phyloP scores from a whole-genome alignment of 805 yeast genomes.

The Ogataea saltuana region DNA sequence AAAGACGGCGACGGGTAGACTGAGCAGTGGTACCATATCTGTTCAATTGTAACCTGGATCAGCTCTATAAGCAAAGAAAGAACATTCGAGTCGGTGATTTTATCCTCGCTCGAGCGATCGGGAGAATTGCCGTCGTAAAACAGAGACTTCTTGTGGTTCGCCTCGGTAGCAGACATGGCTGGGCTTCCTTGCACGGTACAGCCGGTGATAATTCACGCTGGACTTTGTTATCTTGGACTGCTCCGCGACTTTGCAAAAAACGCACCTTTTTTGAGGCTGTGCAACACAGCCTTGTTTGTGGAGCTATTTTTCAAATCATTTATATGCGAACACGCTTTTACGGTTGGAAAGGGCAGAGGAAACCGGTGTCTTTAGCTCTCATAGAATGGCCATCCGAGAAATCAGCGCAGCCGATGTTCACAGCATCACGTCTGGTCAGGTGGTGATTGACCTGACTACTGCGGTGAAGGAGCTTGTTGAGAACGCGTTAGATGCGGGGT shows the following conservation, averaged over 20 bases:
- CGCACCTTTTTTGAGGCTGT: not conserved
- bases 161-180: no score
- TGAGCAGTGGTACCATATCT: slow-evolving; percentile 50
- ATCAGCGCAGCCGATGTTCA: slow-evolving; percentile 60
- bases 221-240: no score
- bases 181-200: no score
- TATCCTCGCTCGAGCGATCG: not conserved
- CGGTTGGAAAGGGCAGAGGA: no score
- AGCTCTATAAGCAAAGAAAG: slow-evolving; percentile 47
- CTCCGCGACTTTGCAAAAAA: no score
- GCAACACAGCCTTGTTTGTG: not conserved
- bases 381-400: slow-evolving; percentile 37
- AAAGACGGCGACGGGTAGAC: slow-evolving; percentile 58
- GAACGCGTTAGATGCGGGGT: slow-evolving; percentile 79
- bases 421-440: slow-evolving; percentile 89
- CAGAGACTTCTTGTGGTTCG: no score
- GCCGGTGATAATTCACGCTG: no score
- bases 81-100: slow-evolving; percentile 29
- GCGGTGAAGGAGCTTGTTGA: slow-evolving; percentile 86
- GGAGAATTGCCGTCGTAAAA: no score
- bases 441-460: slow-evolving; percentile 73
- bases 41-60: slow-evolving; percentile 51
- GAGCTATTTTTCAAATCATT: no score
- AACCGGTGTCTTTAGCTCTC: no score
- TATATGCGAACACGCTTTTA: no score